Conservation (phyloP, 257 asterid species). For the Echium plantagineum region DNA sequence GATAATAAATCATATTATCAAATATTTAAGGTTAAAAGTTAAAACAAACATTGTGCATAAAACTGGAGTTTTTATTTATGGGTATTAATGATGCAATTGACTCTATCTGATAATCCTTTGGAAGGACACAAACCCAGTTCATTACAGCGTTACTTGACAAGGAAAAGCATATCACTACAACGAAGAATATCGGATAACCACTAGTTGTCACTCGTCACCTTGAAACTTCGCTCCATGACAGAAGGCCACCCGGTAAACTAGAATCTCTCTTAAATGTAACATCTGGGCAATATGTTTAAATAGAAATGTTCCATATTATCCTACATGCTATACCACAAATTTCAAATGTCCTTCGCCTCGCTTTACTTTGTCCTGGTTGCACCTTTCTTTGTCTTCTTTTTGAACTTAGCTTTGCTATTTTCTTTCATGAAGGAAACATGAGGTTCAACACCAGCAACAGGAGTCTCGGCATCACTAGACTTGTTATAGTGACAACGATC, state of each 20-base stretch:
- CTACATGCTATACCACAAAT: conserved; percentile 25
- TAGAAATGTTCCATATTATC: conserved; percentile 3
- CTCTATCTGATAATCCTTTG: too few relatives aligned
- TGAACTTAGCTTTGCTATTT: conserved; percentile 21
- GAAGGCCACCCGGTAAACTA: conserved; percentile 47
- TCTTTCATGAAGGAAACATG: conserved; percentile 10
- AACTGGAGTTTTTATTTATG: too few relatives aligned
- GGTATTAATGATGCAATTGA: too few relatives aligned
- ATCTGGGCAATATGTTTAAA: conserved; percentile 26
- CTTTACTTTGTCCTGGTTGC: conserved; percentile 38
- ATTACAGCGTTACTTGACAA: too few relatives aligned
- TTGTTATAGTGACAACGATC: too few relatives aligned
- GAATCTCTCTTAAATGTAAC: conserved; percentile 28
- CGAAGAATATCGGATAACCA: neutral
- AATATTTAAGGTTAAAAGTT: too few relatives aligned
- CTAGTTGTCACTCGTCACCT: neutral
- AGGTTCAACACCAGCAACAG: conserved; percentile 8
- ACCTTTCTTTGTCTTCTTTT: conserved; percentile 35
- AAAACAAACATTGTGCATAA: too few relatives aligned
- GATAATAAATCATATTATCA: too few relatives aligned
- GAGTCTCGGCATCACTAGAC: conserved; percentile 25
- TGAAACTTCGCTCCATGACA: conserved; percentile 20
- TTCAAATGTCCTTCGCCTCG: conserved; percentile 27
- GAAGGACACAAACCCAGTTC: too few relatives aligned
- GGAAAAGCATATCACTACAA: neutral